Percentiles rank a stretch among this genome's conserved stretches.
Evolutionary conservation across 495 filamentous ascomycete species (phyloP).

Genomic region (Staphylotrichum tortipilum): DNA sequence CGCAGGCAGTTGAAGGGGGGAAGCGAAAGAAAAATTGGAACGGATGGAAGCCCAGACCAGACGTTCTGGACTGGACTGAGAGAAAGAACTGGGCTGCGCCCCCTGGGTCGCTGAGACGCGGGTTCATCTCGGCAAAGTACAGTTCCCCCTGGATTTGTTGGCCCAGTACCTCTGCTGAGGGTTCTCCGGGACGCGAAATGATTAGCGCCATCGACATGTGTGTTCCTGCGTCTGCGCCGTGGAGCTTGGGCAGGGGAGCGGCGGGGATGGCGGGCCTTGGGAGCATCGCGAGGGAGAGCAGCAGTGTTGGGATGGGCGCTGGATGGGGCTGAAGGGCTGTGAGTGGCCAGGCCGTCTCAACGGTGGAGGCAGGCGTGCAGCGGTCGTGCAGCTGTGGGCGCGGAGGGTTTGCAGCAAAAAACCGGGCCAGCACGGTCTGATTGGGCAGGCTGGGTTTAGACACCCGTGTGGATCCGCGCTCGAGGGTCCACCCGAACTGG

Average conservation of each 20-base stretch:
- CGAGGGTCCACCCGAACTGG: slow-evolving; percentile 2
- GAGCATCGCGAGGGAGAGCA: too few species aligned
- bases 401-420: slow-evolving; percentile 9
- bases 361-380: slow-evolving; percentile 3
- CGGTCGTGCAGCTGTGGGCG: neutral
- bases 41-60: too few species aligned
- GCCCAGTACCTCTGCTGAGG: neutral
- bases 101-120: neutral
- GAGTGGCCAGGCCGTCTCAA: slow-evolving; percentile 3
- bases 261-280: too few species aligned
- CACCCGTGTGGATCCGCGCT: slow-evolving; percentile 1
- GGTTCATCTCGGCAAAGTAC: slow-evolving; percentile 9
- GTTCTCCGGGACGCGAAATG: slow-evolving; percentile 10
- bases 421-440: neutral
- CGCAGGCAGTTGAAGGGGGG: too few species aligned
- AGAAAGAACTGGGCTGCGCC: too few species aligned
- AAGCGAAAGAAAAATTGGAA: too few species aligned
- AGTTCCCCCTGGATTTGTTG: slow-evolving; percentile 1
- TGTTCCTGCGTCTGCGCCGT: slow-evolving; percentile 19
- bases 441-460: neutral
- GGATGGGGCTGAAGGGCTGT: neutral
- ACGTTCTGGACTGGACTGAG: too few species aligned
- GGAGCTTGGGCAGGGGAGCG: too few species aligned
- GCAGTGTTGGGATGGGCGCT: neutral
- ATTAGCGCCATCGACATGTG: slow-evolving; percentile 20